Conservation (phyloP, 139 green algal genomes). For the Edaphochlamys debaryana region DNA sequence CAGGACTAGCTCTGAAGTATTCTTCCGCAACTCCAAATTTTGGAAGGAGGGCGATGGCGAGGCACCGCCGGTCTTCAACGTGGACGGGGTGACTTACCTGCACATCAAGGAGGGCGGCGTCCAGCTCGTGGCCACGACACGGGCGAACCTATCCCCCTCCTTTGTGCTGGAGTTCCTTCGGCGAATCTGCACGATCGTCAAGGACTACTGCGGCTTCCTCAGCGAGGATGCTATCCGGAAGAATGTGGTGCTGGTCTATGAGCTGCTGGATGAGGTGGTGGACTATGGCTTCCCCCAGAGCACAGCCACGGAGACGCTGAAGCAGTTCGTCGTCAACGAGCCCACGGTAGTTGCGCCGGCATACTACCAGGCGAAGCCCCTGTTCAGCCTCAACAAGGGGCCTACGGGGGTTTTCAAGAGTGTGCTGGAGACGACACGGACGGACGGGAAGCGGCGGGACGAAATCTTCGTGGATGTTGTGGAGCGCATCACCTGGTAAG, state of each 20-base stretch:
- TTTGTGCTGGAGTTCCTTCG: conserved; percentile 94
- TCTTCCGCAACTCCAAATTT: conserved; percentile 91
- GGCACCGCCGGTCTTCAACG: conserved; percentile 89
- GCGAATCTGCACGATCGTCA: conserved; percentile 88
- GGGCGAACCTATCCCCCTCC: conserved; percentile 88
- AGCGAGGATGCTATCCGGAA: conserved; percentile 93
- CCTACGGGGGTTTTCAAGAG: conserved; percentile 89
- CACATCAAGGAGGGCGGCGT: conserved; percentile 89
- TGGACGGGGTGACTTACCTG: conserved; percentile 97
- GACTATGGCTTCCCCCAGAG: conserved; percentile 91
- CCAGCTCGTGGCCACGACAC: conserved; percentile 89
- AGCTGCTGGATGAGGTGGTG: conserved; percentile 96
- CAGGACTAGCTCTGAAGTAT: conserved; percentile 83
- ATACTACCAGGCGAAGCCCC: conserved; percentile 23
- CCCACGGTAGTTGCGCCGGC: conserved; percentile 72
- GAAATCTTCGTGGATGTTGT: conserved; percentile 99
- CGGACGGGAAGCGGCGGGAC: conserved; percentile 70
- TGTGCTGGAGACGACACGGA: conserved; percentile 86
- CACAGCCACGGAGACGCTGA: conserved; percentile 91
- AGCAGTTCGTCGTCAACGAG: conserved; percentile 94
- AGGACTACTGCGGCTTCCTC: conserved; percentile 74
- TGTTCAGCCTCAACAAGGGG: conserved; percentile 52
- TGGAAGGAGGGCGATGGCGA: conserved; percentile 83
- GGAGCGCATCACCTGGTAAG: conserved; percentile 86
- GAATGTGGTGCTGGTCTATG: conserved; percentile 98